phyloP scores from a whole-genome alignment of 345 rosid species.

The Gossypium turneri region DNA sequence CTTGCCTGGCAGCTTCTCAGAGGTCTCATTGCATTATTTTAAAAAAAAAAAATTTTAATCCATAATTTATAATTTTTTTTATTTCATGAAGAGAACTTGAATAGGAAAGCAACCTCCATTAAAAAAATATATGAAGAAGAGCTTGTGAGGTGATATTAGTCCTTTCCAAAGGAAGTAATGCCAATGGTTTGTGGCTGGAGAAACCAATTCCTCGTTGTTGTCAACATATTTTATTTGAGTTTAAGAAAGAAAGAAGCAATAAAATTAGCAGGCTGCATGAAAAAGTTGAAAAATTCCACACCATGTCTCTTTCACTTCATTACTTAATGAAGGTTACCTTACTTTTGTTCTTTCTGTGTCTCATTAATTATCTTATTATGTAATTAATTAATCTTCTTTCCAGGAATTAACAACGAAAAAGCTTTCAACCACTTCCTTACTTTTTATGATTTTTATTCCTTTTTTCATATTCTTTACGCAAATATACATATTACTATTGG shows the following conservation, averaged over 20 bases:
- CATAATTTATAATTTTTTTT: not conserved
- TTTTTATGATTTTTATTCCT: not conserved
- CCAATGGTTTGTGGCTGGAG: not conserved
- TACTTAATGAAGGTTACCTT: not conserved
- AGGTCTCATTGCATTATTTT: not conserved
- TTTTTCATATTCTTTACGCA: not conserved
- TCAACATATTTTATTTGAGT: conserved; percentile 2
- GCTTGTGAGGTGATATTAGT: too few species aligned
- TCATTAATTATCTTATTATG: not conserved
- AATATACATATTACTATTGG: not conserved
- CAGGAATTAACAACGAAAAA: not conserved
- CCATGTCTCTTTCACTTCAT: not conserved
- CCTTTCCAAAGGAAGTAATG: not conserved
- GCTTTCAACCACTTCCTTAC: not conserved
- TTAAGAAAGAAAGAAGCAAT: conserved; percentile 1
- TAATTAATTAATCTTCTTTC: not conserved
- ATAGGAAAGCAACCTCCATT: not conserved
- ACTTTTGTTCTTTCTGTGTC: not conserved
- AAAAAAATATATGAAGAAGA: not conserved
- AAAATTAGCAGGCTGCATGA: not conserved
- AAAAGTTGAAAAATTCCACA: not conserved
- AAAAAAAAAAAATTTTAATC: not conserved
- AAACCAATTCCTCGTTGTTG: not conserved
- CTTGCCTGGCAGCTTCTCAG: conserved; percentile 33
- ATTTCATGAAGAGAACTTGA: not conserved